A percentile compares a stretch with the other conserved stretches of the same genome.
Evolutionary conservation across 2,329 filamentous ascomycete species (phyloP).

Genomic region (Pyricularia pennisetigena): DNA sequence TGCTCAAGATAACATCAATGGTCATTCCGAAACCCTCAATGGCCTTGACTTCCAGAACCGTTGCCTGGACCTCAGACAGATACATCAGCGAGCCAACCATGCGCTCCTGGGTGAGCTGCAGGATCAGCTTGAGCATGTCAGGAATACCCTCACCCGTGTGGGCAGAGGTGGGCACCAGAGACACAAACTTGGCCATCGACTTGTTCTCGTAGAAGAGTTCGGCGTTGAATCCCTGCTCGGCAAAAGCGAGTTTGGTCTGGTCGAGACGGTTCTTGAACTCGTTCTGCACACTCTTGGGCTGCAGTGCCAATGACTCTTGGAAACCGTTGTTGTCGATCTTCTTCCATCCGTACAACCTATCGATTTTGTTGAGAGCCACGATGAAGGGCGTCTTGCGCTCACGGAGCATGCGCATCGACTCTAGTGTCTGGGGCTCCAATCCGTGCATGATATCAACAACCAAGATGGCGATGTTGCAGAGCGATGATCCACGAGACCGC

Average conservation of each 20-base stretch:
- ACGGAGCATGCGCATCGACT: conserved; percentile 90
- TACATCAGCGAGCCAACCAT: conserved; percentile 99
- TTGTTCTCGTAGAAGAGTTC: conserved; percentile 98
- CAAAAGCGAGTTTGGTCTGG: conserved; percentile 85
- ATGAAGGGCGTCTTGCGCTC: conserved; percentile 97
- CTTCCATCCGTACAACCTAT: conserved; percentile 98
- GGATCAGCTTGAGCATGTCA: conserved; percentile 93
- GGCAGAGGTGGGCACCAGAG: conserved; percentile 92
- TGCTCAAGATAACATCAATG: conserved; percentile 93
- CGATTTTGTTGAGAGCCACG: conserved; percentile 98
- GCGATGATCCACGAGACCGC: conserved; percentile 89
- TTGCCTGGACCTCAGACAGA: conserved; percentile 93
- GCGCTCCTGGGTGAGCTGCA: conserved; percentile 87
- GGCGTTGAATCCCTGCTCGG: conserved; percentile 96
- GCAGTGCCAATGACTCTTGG: conserved; percentile 78
- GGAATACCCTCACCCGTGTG: conserved; percentile 99
- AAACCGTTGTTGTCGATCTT: conserved; percentile 98
- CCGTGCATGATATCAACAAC: conserved; percentile 99
- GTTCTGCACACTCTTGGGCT: conserved; percentile 87
- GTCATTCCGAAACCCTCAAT: conserved; percentile 98
- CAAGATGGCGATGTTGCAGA: conserved; percentile 98
- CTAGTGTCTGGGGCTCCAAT: conserved; percentile 89
- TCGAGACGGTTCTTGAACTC: conserved; percentile 88
- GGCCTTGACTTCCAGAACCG: conserved; percentile 96
- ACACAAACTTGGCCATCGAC: conserved; percentile 88